Evolutionary conservation across 1,139 yeast genomes (phyloP).

Genomic region (Geotrichum histeridarum): DNA sequence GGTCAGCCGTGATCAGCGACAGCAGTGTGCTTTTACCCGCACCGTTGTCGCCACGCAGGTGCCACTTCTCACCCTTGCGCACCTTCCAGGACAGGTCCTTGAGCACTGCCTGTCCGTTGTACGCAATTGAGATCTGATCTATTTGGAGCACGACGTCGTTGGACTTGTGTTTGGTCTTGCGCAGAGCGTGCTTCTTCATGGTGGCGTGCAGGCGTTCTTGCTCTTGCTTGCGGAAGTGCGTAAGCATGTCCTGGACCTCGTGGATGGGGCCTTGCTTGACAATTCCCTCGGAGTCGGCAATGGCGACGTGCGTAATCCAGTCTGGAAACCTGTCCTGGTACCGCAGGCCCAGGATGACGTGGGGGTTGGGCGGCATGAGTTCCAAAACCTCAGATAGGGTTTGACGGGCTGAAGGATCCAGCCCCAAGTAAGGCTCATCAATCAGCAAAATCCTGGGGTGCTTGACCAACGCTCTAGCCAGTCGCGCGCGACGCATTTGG

Average conservation of each 20-base stretch:
- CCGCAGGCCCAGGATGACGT: slow-evolving; percentile 67
- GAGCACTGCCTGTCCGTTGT: slow-evolving; percentile 58
- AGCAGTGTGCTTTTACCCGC: slow-evolving; percentile 87
- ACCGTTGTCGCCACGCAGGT: slow-evolving; percentile 84
- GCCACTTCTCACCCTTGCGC: slow-evolving; percentile 74
- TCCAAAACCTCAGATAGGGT: slow-evolving; percentile 53
- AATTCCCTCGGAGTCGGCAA: slow-evolving; percentile 54
- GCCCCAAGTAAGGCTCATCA: slow-evolving; percentile 89
- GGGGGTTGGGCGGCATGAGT: slow-evolving; percentile 38
- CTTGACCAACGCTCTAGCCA: slow-evolving; percentile 66
- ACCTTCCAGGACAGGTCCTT: slow-evolving; percentile 62
- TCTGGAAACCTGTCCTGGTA: slow-evolving; percentile 68
- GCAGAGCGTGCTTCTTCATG: neutral
- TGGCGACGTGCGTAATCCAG: slow-evolving; percentile 72
- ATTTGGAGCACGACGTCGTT: slow-evolving; percentile 48
- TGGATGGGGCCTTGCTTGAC: slow-evolving; percentile 45
- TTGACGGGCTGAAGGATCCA: slow-evolving; percentile 69
- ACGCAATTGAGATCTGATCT: slow-evolving; percentile 58
- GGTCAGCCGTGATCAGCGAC: slow-evolving; percentile 84
- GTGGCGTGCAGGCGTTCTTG: slow-evolving; percentile 14
- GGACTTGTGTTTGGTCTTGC: neutral
- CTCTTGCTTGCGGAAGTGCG: slow-evolving; percentile 27
- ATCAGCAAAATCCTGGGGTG: slow-evolving; percentile 63
- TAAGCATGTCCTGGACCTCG: slow-evolving; percentile 36
- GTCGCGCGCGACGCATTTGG: slow-evolving; percentile 81